Conservation (phyloP, 306 rosid species). For the Acacia confusa region DNA sequence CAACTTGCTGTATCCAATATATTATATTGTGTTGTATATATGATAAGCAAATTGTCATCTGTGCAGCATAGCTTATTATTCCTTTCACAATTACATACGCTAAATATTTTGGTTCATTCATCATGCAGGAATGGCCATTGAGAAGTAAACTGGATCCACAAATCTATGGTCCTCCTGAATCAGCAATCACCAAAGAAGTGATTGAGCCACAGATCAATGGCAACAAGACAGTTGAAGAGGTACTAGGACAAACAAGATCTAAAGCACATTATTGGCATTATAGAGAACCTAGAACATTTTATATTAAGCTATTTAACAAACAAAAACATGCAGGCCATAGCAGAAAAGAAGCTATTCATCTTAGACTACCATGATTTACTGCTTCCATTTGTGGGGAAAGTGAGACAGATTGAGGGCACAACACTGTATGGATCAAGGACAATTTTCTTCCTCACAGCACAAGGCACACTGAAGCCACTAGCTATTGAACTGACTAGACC, state of each 20-base stretch:
- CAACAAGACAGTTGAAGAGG: constrained; percentile 43
- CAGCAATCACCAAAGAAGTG: constrained; percentile 48
- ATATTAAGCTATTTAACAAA: neutral
- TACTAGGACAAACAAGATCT: neutral
- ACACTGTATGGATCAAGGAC: constrained; percentile 27
- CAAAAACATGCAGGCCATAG: neutral
- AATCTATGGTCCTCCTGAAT: constrained; percentile 49
- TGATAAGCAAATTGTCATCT: neutral
- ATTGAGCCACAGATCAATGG: constrained; percentile 51
- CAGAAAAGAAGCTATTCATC: neutral
- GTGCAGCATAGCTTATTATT: neutral
- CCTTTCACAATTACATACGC: neutral
- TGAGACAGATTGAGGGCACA: constrained; percentile 10
- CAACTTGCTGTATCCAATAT: neutral
- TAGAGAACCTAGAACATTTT: neutral
- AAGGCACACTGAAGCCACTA: neutral
- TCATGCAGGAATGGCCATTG: constrained; percentile 61
- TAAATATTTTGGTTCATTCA: neutral
- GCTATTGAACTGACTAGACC: constrained; percentile 13
- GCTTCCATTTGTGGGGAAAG: constrained; percentile 8
- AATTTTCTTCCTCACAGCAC: constrained; percentile 8
- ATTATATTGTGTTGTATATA: neutral
- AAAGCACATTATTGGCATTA: neutral
- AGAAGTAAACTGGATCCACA: constrained; percentile 48
- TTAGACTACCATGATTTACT: constrained; percentile 7